phyloP scores from a whole-genome alignment of 768 basidiomycete species.

The Nidula microcarpa region DNA sequence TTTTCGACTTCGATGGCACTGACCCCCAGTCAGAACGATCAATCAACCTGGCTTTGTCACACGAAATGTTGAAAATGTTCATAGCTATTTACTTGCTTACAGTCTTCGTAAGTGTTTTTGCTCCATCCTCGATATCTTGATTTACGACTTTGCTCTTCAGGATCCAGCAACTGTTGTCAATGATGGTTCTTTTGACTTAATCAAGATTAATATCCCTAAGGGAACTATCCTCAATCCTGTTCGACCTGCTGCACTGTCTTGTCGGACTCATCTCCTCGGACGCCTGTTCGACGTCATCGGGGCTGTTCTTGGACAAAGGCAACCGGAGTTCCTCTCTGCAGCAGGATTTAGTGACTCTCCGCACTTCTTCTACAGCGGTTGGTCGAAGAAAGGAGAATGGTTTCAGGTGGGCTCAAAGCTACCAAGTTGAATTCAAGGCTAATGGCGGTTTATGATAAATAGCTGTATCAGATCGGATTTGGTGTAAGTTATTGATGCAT shows the following conservation, averaged over 20 bases:
- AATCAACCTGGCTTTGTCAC: constrained; percentile 16
- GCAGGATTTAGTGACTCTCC: constrained; percentile 24
- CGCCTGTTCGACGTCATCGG: constrained; percentile 22
- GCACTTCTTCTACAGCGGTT: constrained; percentile 24
- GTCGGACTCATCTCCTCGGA: constrained; percentile 23
- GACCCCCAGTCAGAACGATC: constrained; percentile 18
- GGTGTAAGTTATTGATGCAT: constrained; percentile 8
- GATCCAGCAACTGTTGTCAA: constrained; percentile 24
- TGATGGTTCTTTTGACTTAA: constrained; percentile 24
- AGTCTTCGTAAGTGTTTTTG: constrained; percentile 12
- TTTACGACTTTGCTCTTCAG: not conserved
- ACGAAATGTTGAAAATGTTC: constrained; percentile 19
- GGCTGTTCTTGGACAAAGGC: constrained; percentile 19
- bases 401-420: constrained; percentile 14
- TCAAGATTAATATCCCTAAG: constrained; percentile 19
- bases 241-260: constrained; percentile 22
- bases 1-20: constrained; percentile 25
- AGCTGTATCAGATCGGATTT: constrained; percentile 24
- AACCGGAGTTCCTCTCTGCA: constrained; percentile 21
- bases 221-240: constrained; percentile 24
- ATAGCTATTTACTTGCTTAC: constrained; percentile 21
- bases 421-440: not conserved
- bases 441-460: not conserved
- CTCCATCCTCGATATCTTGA: not conserved
- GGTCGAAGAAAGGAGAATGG: constrained; percentile 18